Base-by-base conservation (phyloP, 441 rosid genomes). In the Euphorbia celastroides region DNA sequence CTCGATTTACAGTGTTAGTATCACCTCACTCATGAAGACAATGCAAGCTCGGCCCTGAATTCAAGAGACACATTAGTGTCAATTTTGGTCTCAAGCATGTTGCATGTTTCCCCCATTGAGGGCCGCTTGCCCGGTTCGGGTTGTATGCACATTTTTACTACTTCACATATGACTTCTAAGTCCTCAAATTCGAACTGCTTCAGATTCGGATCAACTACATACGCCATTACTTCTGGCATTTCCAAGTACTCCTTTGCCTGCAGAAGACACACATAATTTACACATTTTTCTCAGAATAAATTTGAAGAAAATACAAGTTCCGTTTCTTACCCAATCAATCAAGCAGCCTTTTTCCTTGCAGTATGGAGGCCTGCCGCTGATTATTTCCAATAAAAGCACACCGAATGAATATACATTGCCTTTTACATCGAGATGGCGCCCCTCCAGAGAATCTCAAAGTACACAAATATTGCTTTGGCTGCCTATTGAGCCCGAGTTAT, bases 221-320 rank as follows among this genome's bases (percentile, higher is more conserved):
- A 80, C n/a, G 88, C 75, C 93, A 92, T 87, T 62, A 74, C 87
- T 73, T 89, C 98, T 14, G 98, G 96, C 51, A 80, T 34, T 65
- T 86, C 97, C 17, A 92, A 91, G 63, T 74, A 92, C 30, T 84
- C 96, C 82, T 84, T 94, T 14, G 98, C 99, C 99, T 94, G 84
- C 75, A 71, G 52, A 32, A 78, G 7, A 64, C 12, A 34, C 27
- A 26, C 22, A 62, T 19, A 38, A 28, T 48, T 31, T 51, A 44
- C 51, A 23, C 34, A 32, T 17, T 11, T 36, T 13, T 9, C 58
- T 32, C 64, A 11, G 41, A 38, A 57, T 22, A 19, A 71, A 44
- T 19, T 44, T 14, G 52, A n/a, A 3, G 52, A n/a, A 3, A 17
- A 17, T 48, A 20, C 56, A 16, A 19, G 32, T 32, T 62, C 27